Percentiles rank a stretch among this genome's conserved stretches.
These are phyloP conservation scores for Pseudozyma hubeiensis DNA, from an alignment of 1,284 basidiomycete genomes.

Conservation along the genomic window DNA sequence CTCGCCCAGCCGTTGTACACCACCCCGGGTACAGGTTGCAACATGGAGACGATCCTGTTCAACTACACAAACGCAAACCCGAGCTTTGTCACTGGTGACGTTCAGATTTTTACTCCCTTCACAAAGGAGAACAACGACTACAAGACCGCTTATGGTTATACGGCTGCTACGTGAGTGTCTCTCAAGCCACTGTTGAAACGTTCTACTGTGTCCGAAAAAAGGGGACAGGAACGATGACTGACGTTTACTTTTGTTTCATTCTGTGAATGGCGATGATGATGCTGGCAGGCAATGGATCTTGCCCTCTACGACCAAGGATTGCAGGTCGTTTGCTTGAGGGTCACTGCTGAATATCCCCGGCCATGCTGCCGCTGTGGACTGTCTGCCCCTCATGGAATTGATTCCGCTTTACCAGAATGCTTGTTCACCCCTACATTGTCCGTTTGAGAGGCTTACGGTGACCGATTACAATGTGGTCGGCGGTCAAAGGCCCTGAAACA, in stretches of 20 bases:
- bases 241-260: background rate
- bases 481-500: too few species aligned
- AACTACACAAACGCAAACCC: constrained; percentile 31
- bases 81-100: constrained; percentile 17
- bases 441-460: too few species aligned
- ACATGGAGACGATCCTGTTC: constrained; percentile 17
- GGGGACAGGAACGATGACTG: background rate
- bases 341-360: too few species aligned
- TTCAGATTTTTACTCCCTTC: constrained; percentile 17
- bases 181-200: background rate
- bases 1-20: constrained; percentile 30
- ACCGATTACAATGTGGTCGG: too few species aligned
- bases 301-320: constrained; percentile 13
- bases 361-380: too few species aligned
- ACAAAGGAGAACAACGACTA: constrained; percentile 1
- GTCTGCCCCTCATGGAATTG: too few species aligned
- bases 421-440: too few species aligned
- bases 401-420: too few species aligned
- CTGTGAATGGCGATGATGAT: too few species aligned
- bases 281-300: constrained; percentile 18
- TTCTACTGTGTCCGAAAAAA: background rate
- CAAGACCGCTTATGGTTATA: constrained; percentile 6
- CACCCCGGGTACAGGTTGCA: constrained; percentile 16
- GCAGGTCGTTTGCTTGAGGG: constrained; percentile 20
- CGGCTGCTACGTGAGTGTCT: constrained; percentile 29